phyloP scores from a whole-genome alignment of 805 yeast genomes.

The Lachancea dasiensis region DNA sequence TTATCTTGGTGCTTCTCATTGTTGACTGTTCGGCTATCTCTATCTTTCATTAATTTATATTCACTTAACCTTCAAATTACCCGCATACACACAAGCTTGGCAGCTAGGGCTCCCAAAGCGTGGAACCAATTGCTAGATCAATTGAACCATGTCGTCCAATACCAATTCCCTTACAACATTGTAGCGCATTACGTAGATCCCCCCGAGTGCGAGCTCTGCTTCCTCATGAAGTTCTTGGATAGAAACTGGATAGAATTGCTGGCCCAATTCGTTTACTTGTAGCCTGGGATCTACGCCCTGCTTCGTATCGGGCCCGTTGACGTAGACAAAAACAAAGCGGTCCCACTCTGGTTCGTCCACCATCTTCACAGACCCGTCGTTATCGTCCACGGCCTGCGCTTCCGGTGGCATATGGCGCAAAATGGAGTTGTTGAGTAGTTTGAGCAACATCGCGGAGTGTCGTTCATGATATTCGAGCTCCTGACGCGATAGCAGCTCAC shows the following conservation, averaged over 20 bases:
- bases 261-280: slow-evolving; percentile 37
- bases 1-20: background rate
- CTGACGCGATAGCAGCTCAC: slow-evolving; percentile 42
- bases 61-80: background rate
- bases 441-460: slow-evolving; percentile 59
- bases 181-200: slow-evolving; percentile 72
- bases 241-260: slow-evolving; percentile 32
- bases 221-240: slow-evolving; percentile 45
- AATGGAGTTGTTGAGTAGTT: slow-evolving; percentile 62
- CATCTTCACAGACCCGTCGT: slow-evolving; percentile 64
- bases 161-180: slow-evolving; percentile 41
- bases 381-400: slow-evolving; percentile 71
- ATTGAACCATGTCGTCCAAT: slow-evolving; percentile 37
- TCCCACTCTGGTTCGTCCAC: slow-evolving; percentile 70
- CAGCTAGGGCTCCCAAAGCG: too few species aligned
- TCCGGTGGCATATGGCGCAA: slow-evolving; percentile 60
- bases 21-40: background rate
- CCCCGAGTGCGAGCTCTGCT: slow-evolving; percentile 52
- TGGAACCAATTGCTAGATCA: slow-evolving; percentile 30
- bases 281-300: slow-evolving; percentile 26
- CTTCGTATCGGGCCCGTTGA: slow-evolving; percentile 15
- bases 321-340: slow-evolving; percentile 64
- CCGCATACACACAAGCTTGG: background rate
- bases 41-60: background rate
- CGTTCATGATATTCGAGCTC: slow-evolving; percentile 63